Conservation (phyloP, 2,329 filamentous ascomycete species). For the Fusarium scirpi region DNA sequence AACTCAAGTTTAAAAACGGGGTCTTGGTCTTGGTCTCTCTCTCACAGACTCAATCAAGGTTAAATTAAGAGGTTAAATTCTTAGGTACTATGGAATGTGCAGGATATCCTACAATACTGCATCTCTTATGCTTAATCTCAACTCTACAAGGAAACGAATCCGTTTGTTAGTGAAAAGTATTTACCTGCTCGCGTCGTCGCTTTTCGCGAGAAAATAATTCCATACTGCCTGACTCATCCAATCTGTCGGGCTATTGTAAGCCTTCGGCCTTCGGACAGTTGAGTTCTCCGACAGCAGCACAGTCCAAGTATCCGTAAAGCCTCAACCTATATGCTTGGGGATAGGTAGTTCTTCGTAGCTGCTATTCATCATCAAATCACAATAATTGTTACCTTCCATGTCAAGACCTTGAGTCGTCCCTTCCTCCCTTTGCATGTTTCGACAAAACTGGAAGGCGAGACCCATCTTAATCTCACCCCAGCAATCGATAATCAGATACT, state of each 20-base stretch:
- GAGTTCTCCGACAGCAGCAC: constrained; percentile 32
- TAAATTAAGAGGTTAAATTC: constrained; percentile 6
- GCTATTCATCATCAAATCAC: neutral
- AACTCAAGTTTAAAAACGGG: neutral
- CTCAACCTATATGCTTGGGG: constrained; percentile 20
- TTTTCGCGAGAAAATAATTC: neutral
- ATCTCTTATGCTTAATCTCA: constrained; percentile 10
- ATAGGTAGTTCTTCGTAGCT: constrained; percentile 18
- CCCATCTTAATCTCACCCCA: neutral
- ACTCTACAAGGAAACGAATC: neutral
- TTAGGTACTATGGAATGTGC: neutral
- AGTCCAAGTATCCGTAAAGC: constrained; percentile 34
- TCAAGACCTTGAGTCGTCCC: neutral
- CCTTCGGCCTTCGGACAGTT: constrained; percentile 44
- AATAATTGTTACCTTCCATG: constrained; percentile 1
- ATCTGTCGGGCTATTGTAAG: constrained; percentile 35
- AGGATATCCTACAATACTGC: neutral
- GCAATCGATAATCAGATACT: neutral
- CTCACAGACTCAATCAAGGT: neutral
- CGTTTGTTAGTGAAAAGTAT: neutral
- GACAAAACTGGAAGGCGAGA: neutral
- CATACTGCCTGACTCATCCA: constrained; percentile 37
- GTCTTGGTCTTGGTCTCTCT: neutral
- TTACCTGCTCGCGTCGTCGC: constrained; percentile 23
- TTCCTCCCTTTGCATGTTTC: constrained; percentile 1